Percentiles rank a stretch among this genome's conserved stretches.
Evolutionary conservation across 371 early-diverging fungal genomes (phyloP).

Genomic region (Actinomortierella ambigua): DNA sequence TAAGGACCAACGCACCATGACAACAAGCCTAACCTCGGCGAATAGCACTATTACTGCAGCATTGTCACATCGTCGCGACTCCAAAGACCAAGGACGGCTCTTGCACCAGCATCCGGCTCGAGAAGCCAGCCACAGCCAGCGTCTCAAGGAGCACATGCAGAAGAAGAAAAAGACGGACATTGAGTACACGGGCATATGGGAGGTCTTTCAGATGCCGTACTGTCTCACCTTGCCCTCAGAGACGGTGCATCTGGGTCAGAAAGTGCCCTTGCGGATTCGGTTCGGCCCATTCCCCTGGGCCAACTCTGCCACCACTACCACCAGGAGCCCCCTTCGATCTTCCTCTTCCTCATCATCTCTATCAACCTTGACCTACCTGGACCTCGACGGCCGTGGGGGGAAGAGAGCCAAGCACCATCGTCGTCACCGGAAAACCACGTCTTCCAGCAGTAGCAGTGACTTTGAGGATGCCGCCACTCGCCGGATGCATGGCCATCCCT

Average conservation of each 20-base stretch:
- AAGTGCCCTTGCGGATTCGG: constrained; percentile 28
- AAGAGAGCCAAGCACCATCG: not conserved
- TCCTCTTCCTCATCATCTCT: not conserved
- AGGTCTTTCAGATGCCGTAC: constrained; percentile 39
- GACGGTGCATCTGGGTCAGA: constrained; percentile 27
- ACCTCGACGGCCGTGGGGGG: too few relatives aligned
- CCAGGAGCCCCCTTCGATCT: not conserved
- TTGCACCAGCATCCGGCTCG: too few relatives aligned
- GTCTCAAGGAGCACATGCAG: too few relatives aligned
- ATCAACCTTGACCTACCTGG: not conserved
- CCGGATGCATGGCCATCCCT: not conserved
- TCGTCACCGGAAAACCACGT: not conserved
- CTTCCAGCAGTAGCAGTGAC: not conserved
- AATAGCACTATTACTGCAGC: too few relatives aligned
- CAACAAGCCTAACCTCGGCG: too few relatives aligned
- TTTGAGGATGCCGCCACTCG: not conserved
- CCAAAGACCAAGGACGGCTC: too few relatives aligned
- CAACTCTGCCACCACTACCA: too few relatives aligned
- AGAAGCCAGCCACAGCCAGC: too few relatives aligned
- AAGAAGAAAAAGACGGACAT: too few relatives aligned
- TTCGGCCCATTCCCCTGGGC: constrained; percentile 20
- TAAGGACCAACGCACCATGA: too few relatives aligned
- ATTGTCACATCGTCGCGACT: too few relatives aligned
- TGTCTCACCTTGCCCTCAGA: constrained; percentile 30
- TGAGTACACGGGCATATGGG: constrained; percentile 43